These are phyloP conservation scores for Ehretia macrophylla DNA, from an alignment of 257 asterid species.

Conservation along the genomic window DNA sequence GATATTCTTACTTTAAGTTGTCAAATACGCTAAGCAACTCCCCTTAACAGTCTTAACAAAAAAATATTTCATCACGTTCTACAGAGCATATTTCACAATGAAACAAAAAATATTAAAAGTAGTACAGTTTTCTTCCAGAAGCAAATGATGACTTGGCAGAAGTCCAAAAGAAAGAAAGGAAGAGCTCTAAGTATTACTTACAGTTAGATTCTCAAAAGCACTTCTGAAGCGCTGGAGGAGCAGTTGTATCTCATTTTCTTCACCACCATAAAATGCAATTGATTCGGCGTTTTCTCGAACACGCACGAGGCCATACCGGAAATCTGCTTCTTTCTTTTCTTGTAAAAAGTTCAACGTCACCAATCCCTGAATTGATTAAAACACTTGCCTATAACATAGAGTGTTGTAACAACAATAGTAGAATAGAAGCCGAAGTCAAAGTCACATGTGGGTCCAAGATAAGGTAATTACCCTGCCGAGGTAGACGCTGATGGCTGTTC, in stretches of 20 bases:
- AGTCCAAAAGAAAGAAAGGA: neutral
- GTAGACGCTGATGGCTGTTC: constrained; percentile 81
- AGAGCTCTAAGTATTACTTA: constrained; percentile 29
- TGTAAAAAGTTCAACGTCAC: constrained; percentile 81
- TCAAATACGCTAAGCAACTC: too few relatives aligned
- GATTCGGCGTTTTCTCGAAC: constrained; percentile 95
- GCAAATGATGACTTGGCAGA: constrained; percentile 1
- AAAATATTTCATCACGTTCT: too few relatives aligned
- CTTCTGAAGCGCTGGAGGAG: constrained; percentile 72
- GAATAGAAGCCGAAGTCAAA: neutral
- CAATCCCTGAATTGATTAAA: constrained; percentile 47
- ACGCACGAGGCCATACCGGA: constrained; percentile 84
- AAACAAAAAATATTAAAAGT: too few relatives aligned
- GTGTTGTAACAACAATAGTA: neutral
- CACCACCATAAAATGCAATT: constrained; percentile 94
- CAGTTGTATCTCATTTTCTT: constrained; percentile 80
- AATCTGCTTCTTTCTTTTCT: constrained; percentile 95
- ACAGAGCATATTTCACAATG: too few relatives aligned
- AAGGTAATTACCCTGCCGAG: constrained; percentile 72
- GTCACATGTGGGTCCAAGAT: neutral
- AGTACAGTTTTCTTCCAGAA: too few relatives aligned
- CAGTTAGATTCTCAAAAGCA: constrained; percentile 84
- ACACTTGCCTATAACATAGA: constrained; percentile 13
- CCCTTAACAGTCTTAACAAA: too few relatives aligned
- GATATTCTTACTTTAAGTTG: too few relatives aligned